Percentiles rank a stretch among this genome's conserved stretches.
Evolutionary conservation across 2,329 filamentous ascomycete species (phyloP).

Genomic region (Fusarium nisikadoi): DNA sequence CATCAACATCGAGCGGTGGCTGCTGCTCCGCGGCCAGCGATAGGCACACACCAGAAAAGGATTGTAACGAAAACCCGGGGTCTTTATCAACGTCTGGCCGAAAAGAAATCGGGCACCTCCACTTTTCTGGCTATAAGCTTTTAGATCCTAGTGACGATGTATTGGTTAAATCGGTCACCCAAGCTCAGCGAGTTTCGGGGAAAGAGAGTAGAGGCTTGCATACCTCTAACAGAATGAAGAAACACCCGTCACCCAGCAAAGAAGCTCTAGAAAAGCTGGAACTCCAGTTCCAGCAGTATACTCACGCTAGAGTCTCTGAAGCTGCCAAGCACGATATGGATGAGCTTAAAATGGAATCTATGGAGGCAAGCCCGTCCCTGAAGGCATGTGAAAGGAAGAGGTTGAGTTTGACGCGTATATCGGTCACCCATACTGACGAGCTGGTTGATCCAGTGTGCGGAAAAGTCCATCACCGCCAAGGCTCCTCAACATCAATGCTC

Average conservation of each 20-base stretch:
- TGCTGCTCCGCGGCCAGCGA: constrained; percentile 20
- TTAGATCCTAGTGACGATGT: neutral
- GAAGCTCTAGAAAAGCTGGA: constrained; percentile 53
- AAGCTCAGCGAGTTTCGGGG: constrained; percentile 12
- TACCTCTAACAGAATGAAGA: constrained; percentile 48
- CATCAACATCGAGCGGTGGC: constrained; percentile 26
- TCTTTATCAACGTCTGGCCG: neutral
- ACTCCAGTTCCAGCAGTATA: constrained; percentile 49
- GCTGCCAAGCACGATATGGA: constrained; percentile 40
- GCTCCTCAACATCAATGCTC: constrained; percentile 30
- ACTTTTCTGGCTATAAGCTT: neutral
- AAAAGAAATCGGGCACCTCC: neutral
- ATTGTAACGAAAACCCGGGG: neutral
- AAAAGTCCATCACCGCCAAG: constrained; percentile 14
- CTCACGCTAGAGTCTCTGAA: constrained; percentile 31
- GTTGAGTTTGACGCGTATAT: constrained; percentile 25
- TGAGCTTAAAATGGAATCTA: constrained; percentile 44
- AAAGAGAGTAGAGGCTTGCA: neutral
- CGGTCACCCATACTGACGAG: constrained; percentile 29
- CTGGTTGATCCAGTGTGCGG: constrained; percentile 1
- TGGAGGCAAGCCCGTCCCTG: constrained; percentile 25
- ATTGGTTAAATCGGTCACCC: constrained; percentile 15
- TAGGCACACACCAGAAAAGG: constrained; percentile 6
- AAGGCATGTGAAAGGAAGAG: constrained; percentile 47
- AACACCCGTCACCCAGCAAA: constrained; percentile 59